Percentiles rank a stretch among this genome's conserved stretches.
Evolutionary conservation across 164 flowering plant species (phyloP).

Genomic region (Vitis riparia): DNA sequence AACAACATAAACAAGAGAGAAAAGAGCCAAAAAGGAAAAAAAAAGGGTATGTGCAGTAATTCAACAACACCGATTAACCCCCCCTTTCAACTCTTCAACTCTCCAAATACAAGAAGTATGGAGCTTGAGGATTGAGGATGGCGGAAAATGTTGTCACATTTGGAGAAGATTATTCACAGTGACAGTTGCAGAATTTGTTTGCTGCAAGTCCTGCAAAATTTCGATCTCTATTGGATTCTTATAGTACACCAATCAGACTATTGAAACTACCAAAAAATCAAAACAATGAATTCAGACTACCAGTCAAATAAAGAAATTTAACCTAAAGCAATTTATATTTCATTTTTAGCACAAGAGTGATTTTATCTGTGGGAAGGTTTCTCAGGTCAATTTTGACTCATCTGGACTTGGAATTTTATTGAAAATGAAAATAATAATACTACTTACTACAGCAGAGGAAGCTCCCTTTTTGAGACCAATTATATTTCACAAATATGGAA

Average conservation of each 20-base stretch:
- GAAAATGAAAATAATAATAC: no score
- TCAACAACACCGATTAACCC: not conserved
- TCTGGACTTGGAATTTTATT: no score
- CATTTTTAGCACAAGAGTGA: no score
- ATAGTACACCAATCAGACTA: not conserved
- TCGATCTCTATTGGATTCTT: not conserved
- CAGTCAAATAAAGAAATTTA: no score
- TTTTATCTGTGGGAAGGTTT: no score
- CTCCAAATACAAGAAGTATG: conserved; percentile 8
- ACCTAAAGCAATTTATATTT: no score
- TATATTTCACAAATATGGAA: no score
- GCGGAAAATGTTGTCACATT: conserved; percentile 41
- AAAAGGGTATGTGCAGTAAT: not conserved
- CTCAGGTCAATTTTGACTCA: no score
- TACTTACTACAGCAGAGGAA: no score
- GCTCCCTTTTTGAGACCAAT: no score
- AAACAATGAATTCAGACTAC: not conserved
- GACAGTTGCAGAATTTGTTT: conserved; percentile 73
- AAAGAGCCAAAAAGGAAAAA: not conserved
- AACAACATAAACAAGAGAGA: conserved; percentile 1
- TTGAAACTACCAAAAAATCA: not conserved
- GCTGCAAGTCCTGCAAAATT: conserved; percentile 82
- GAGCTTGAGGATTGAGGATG: conserved; percentile 4
- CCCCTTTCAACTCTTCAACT: no score
- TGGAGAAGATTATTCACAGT: conserved; percentile 98